Conservation (phyloP, 768 basidiomycete species). For the Lepiota venenata region DNA sequence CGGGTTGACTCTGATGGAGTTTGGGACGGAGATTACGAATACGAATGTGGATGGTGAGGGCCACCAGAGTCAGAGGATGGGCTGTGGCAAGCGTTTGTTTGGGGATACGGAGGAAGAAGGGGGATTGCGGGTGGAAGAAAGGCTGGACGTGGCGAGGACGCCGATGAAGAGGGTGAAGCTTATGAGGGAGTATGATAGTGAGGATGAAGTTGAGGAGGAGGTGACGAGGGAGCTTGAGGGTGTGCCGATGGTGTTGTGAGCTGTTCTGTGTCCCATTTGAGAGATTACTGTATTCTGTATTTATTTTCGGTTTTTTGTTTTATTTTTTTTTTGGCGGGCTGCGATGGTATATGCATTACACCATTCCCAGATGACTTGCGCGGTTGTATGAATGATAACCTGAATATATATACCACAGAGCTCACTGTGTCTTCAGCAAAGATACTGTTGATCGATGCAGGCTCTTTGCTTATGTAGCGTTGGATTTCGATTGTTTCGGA, state of each 20-base stretch:
- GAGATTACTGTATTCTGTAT: too few species aligned
- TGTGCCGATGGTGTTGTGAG: not conserved
- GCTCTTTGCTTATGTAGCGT: too few species aligned
- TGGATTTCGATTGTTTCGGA: too few species aligned
- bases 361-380: too few species aligned
- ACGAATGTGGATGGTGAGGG: conserved; percentile 11
- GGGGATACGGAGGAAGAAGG: conserved; percentile 5
- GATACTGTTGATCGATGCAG: too few species aligned
- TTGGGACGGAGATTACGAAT: conserved; percentile 44
- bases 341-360: too few species aligned
- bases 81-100: not conserved
- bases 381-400: too few species aligned
- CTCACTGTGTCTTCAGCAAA: too few species aligned
- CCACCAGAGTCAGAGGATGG: not conserved
- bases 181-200: not conserved
- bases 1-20: conserved; percentile 23
- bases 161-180: conserved; percentile 7
- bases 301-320: too few species aligned
- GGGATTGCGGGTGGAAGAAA: not conserved
- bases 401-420: too few species aligned
- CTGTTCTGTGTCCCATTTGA: too few species aligned
- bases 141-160: not conserved
- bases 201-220: conserved; percentile 6
- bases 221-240: not conserved
- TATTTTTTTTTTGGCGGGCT: too few species aligned